Conservation (phyloP, 805 yeast species). For the Kluyveromyces wickerhamii region DNA sequence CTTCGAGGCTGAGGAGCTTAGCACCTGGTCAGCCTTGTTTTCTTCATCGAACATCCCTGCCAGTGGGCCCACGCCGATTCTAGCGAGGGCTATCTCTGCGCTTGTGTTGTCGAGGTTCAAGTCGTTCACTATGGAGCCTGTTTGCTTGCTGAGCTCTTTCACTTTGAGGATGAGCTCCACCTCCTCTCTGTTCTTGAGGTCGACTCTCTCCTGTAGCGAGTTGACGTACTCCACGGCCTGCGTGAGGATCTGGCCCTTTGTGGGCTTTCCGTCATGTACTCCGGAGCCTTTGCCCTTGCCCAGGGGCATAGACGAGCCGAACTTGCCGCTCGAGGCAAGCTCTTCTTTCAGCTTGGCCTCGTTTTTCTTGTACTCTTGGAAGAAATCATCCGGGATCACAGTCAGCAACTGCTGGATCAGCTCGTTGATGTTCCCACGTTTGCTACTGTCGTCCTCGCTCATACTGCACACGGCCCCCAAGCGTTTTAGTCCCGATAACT, state of each 20-base stretch:
- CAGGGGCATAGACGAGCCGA: neutral
- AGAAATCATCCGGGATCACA: conserved; percentile 39
- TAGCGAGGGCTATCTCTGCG: conserved; percentile 69
- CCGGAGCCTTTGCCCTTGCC: conserved; percentile 41
- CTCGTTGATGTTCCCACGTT: conserved; percentile 51
- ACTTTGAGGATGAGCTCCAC: conserved; percentile 60
- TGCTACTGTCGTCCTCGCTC: conserved; percentile 34
- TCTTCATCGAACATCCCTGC: conserved; percentile 31
- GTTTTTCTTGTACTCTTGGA: conserved; percentile 29
- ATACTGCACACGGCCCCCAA: too few relatives aligned
- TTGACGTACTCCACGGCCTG: conserved; percentile 69
- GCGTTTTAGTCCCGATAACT: too few relatives aligned
- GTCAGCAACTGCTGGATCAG: conserved; percentile 45
- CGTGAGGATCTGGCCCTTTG: conserved; percentile 72
- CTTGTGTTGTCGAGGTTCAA: conserved; percentile 53
- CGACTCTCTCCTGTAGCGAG: conserved; percentile 61
- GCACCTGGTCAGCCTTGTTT: neutral
- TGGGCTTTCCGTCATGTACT: conserved; percentile 77
- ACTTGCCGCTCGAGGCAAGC: too few relatives aligned
- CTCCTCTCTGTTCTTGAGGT: conserved; percentile 69
- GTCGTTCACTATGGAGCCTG: conserved; percentile 35
- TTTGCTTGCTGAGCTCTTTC: conserved; percentile 42
- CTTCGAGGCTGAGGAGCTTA: neutral
- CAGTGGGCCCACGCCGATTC: conserved; percentile 77
- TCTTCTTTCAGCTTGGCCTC: conserved; percentile 1